These are phyloP conservation scores for Turritis glabra DNA, from an alignment of 345 rosid genomes.

Conservation along the genomic window DNA sequence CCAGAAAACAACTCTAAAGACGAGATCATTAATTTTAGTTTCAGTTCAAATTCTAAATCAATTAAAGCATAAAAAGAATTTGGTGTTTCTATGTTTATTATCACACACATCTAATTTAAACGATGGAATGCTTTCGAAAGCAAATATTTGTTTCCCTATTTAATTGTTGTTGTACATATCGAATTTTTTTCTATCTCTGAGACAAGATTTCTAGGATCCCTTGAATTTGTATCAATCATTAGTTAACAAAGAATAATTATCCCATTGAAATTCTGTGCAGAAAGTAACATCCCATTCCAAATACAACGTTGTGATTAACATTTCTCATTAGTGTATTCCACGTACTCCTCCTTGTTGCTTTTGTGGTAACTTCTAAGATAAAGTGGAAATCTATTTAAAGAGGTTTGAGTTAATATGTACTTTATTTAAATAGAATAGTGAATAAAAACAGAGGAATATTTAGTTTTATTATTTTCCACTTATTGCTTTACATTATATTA, in stretches of 20 bases:
- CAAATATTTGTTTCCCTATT: background rate
- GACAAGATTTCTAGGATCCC: background rate
- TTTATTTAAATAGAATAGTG: background rate
- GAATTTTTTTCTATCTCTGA: background rate
- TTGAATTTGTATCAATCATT: conserved; percentile 17
- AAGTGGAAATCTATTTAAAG: background rate
- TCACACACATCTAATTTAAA: no score
- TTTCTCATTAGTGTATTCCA: conserved; percentile 31
- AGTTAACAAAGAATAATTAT: conserved; percentile 5
- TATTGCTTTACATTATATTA: background rate
- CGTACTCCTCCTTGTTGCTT: conserved; percentile 23
- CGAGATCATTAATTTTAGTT: no score
- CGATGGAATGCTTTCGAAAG: no score
- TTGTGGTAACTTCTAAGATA: conserved; percentile 6
- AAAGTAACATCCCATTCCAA: conserved; percentile 21
- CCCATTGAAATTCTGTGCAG: background rate
- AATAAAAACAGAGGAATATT: background rate
- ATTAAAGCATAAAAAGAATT: no score
- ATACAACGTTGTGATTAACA: conserved; percentile 22
- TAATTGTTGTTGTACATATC: background rate
- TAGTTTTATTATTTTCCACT: background rate
- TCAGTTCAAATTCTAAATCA: no score
- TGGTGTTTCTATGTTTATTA: no score
- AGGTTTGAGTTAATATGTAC: background rate
- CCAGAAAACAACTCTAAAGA: no score